Base-by-base conservation (phyloP, 345 rosid species). In the Microcos paniculata region DNA sequence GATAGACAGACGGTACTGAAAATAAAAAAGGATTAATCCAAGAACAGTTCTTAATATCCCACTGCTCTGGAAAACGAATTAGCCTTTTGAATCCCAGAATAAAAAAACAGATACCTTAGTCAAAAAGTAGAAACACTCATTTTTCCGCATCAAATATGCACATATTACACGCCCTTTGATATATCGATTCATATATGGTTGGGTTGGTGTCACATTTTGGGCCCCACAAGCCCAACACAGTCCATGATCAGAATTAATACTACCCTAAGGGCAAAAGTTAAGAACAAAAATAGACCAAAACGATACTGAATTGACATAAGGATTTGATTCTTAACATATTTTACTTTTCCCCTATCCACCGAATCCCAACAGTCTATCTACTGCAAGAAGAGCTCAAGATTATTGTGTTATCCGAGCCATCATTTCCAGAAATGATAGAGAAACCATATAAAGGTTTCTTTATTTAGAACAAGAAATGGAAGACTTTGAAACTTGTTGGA, bases 251-350 rank as follows among this genome's bases (percentile, higher is more conserved):
- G 38, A 42, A 30, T 18, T 43, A 46, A 45, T 26, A 58, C 51
- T 58, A 13, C 38, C 28, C n/a, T 53, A 57, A 26, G 12, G 59
- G 19, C n/a, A 48, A 68, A 48, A 40, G 51, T 31, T 59, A 62
- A 19, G 68, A 73, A 73, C 43, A 59, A 59, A 23, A 51, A 9
- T 28, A 30, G 72, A 68, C 77, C 70, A 51, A 67, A 68, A 66
- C 65, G 52, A 23, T 59, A 42, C 43, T 68, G 61, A 48, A 72
- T 28, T 57, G 82, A 72, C 80, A 45, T 18, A 40, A 19, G 77
- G 56, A 71, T 61, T 51, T 23, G 75, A 72, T 76, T 68, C 77
- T 68, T 49, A 40, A 35, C 48, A 40, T 6, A 3, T 13, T 65
- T 45, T 57, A n/a, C 31, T 30, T 40, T 40, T 38, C n/a, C 38